Evolutionary conservation across 2,329 filamentous ascomycete species (phyloP).

Genomic region (Colletotrichum sp.): DNA sequence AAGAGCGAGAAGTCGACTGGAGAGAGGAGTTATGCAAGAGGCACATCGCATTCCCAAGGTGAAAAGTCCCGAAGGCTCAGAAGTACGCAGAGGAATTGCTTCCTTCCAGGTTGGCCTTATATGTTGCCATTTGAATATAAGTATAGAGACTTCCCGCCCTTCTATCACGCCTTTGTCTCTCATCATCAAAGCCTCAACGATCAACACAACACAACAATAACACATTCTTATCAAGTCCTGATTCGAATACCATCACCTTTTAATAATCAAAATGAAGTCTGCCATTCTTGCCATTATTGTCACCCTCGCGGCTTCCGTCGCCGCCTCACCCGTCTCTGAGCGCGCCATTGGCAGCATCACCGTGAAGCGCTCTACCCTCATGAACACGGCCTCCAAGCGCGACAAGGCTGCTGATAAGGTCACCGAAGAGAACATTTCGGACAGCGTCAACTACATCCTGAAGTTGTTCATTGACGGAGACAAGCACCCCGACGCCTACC

Average conservation of each 20-base stretch:
- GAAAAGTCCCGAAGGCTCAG: not conserved
- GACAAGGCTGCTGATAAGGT: not conserved
- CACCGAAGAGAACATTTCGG: not conserved
- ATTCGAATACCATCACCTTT: not conserved
- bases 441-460: conserved; percentile 3
- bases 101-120: not conserved
- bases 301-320: not conserved
- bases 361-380: not conserved
- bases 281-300: not conserved
- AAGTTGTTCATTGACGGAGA: not conserved
- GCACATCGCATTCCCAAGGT: not conserved
- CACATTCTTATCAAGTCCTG: not conserved
- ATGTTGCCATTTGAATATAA: not conserved
- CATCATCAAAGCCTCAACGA: not conserved
- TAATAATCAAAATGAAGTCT: not conserved
- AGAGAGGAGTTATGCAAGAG: not conserved
- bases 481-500: not conserved
- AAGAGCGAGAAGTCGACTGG: not conserved
- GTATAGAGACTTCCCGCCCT: not conserved
- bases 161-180: not conserved
- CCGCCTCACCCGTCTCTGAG: not conserved
- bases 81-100: not conserved
- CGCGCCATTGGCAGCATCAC: not conserved
- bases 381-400: not conserved
- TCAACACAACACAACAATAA: not conserved